Percentiles rank a stretch among this genome's conserved stretches.
Conservation (phyloP, 768 basidiomycete species). For the Leucocoprinus leucothites region DNA sequence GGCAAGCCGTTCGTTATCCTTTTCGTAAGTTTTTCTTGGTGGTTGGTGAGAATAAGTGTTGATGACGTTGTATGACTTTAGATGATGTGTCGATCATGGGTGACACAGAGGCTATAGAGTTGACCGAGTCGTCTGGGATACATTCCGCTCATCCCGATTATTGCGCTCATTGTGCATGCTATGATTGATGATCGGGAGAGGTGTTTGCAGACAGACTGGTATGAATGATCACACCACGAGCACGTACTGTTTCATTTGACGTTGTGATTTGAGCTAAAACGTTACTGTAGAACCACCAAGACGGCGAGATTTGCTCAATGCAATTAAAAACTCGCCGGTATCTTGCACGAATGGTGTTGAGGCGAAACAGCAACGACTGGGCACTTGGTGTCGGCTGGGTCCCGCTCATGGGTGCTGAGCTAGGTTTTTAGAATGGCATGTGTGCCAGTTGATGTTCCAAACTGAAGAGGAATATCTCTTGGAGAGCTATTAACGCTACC, state of each 20-base stretch:
- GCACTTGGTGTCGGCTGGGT: too few species aligned
- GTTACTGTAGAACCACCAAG: slow-evolving; percentile 72
- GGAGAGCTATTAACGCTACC: too few species aligned
- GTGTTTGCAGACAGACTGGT: slow-evolving; percentile 46
- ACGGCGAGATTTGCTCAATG: slow-evolving; percentile 74
- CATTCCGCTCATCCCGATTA: slow-evolving; percentile 79
- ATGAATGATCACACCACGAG: slow-evolving; percentile 83
- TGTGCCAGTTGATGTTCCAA: too few species aligned
- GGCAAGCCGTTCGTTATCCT: slow-evolving; percentile 87
- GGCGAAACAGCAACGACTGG: too few species aligned
- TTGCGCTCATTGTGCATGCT: slow-evolving; percentile 96
- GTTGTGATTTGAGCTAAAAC: too few species aligned
- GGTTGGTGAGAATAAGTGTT: neutral
- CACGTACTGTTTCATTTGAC: slow-evolving; percentile 33
- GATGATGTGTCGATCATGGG: slow-evolving; percentile 99
- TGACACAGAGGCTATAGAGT: slow-evolving; percentile 94
- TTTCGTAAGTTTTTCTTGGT: slow-evolving; percentile 51
- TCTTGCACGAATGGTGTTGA: too few species aligned
- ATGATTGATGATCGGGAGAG: slow-evolving; percentile 78
- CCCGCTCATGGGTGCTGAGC: too few species aligned
- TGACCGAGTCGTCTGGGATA: slow-evolving; percentile 83
- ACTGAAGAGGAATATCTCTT: too few species aligned
- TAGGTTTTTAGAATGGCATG: too few species aligned
- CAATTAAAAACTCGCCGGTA: slow-evolving; percentile 84
- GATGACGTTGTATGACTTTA: slow-evolving; percentile 35